Evolutionary conservation across 805 yeast genomes (phyloP), one percentile per base, ranked within the genome.

Genomic region (Metschnikowia borealis): DNA sequence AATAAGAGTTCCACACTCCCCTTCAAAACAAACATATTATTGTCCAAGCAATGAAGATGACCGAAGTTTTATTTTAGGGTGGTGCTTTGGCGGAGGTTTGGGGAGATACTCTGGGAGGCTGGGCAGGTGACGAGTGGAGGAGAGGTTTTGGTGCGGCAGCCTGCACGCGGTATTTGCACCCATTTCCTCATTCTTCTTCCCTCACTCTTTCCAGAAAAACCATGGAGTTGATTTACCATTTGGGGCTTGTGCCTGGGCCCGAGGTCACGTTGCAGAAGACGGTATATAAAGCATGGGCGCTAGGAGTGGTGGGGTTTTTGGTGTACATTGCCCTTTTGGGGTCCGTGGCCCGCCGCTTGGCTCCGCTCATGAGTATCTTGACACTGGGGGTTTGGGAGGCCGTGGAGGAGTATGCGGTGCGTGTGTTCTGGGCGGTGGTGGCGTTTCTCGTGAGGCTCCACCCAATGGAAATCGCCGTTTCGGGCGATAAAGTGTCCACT

Each of bases 401-500:
- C 6, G 21, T 36, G 26, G 48, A 49, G 36, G 31, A 53, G 11
- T 31, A 29, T 6, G 31, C 26, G 3, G 47, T 52, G 2, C 49
- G 26, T 2, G 7, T 43, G 11, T 62, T 56, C 49, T 62, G 65
- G 65, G 52, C 38, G 5, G 14, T 44, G 13, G 51, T 49, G 10
- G 38, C 53, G 6, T 38, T 39, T 13, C 48, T 58, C 21, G 49
- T 51, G 51, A 44, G 43, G 5, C 18, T 47, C 34, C 55, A 53
- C 32, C 56, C 64, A 4, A 74, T 78, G 15, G 53, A 65, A 14
- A 56, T 79, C 14, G 58, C 62, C 18, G 53, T 79, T 0, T 50
- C 68, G 11, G 86, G 82, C 13, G 84, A 79, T 51, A 38, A 44
- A 14, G 47, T 75, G 40, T 60, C 56, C 38, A 45, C 68, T 29